Evolutionary conservation across 1,139 yeast genomes (phyloP), one percentile per base, ranked within the genome.

Genomic region (Suhomyces taliae): DNA sequence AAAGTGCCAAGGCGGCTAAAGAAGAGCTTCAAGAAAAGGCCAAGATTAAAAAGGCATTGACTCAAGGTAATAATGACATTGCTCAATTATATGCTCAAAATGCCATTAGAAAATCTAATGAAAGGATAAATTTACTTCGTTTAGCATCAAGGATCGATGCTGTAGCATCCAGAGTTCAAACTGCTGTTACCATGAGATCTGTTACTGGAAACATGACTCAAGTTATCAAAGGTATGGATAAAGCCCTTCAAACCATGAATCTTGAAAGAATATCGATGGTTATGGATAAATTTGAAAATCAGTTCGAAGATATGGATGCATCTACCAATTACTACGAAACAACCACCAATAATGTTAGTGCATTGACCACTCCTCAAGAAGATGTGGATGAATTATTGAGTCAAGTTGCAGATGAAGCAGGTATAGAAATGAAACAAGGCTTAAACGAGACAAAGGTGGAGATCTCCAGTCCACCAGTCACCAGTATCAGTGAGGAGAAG

Each of bases 371-470:
- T 6, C 99, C 98, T 9, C 97, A 90, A 62, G 99, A 93, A 50
- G 96, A 91, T 57, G 99, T 95, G 31, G 98, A 93, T 65, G 81
- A 87, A 51, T 74, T 95, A 60, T 81, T 95, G 88, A 90, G 79
- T 61, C 91, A 89, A 66, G 93, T 95, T 33, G 99, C 99, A 0
- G 99, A 95, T 64, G 99, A 93, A 65, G 97, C 97, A 1, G 99
- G 99, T 2, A 74, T 95, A 41, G 99, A 95, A 64, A 76, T 93
- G 75, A 86, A 86, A 59, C 98, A 91, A 55, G 87, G 88, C 36
- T 71, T 86, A 63, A 76, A 78, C 60, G 87, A 80, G 48, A 73
- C 80, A 24, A 74, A 79, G 51, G 79, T 76, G 4, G 79, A 74
- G 37, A 66, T 75, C 27, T 55, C 64, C 27, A 64, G 70, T 24